Evolutionary conservation across 2,329 filamentous ascomycete genomes (phyloP).

Genomic region (Aspergillus ruber): DNA sequence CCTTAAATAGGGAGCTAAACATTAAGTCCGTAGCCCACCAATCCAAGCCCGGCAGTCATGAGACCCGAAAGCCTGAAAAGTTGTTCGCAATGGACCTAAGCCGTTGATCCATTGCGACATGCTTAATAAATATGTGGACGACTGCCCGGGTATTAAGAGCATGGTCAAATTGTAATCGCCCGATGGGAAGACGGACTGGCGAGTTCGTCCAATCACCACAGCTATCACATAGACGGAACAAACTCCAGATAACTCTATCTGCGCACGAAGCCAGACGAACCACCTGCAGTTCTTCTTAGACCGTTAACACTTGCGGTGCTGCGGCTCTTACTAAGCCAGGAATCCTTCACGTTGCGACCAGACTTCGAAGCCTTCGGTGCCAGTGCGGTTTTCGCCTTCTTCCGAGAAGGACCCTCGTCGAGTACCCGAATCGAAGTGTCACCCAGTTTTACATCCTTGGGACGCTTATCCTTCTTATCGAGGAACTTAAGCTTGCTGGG

Average conservation of each 20-base stretch:
- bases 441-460: constrained; percentile 47
- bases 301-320: constrained; percentile 27
- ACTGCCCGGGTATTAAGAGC: background rate
- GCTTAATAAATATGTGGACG: background rate
- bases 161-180: background rate
- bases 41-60: no score
- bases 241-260: constrained; percentile 9
- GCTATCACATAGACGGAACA: background rate
- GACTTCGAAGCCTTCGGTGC: constrained; percentile 41
- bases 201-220: background rate
- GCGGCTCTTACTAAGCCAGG: constrained; percentile 33
- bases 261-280: constrained; percentile 32
- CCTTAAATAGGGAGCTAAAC: no score
- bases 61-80: no score
- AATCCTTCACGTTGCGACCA: constrained; percentile 31
- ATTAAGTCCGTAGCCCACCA: no score
- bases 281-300: constrained; percentile 31
- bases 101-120: no score
- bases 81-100: no score
- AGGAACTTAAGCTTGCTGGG: constrained; percentile 45
- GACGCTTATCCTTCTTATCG: constrained; percentile 41
- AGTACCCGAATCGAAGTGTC: constrained; percentile 46
- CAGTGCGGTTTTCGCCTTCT: constrained; percentile 34
- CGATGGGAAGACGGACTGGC: background rate
- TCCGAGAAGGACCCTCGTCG: constrained; percentile 26